Evolutionary conservation across 257 asterid species (phyloP).

Genomic region (Thymus quinquecostatus): DNA sequence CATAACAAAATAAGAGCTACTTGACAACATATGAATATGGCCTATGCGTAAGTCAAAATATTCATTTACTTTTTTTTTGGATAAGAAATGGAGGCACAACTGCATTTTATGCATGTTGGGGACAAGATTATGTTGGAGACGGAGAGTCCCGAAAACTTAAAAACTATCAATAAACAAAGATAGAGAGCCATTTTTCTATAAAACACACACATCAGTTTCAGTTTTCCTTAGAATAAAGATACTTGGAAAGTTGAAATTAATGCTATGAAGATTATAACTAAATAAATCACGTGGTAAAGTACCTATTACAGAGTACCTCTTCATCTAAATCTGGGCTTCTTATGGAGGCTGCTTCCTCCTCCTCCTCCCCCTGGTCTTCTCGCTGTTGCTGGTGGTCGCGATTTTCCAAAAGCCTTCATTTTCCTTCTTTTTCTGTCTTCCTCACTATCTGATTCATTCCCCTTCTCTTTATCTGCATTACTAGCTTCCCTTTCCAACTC

Average conservation of each 20-base stretch:
- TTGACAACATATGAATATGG: too few relatives aligned
- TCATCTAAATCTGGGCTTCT: conserved; percentile 59
- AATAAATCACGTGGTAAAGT: neutral
- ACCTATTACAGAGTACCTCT: conserved; percentile 17
- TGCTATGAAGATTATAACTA: neutral
- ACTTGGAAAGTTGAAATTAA: neutral
- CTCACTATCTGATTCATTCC: conserved; percentile 65
- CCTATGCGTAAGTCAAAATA: too few relatives aligned
- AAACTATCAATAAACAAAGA: neutral
- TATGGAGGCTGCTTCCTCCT: conserved; percentile 35
- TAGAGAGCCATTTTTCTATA: neutral
- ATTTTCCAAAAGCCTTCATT: conserved; percentile 55
- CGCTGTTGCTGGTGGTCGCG: conserved; percentile 40
- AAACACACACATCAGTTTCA: neutral
- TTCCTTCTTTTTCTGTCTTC: conserved; percentile 60
- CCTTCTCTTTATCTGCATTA: conserved; percentile 61
- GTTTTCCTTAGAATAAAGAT: neutral
- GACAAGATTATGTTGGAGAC: neutral
- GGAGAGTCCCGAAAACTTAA: neutral
- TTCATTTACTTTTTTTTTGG: too few relatives aligned
- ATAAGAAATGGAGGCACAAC: too few relatives aligned
- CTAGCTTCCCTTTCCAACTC: conserved; percentile 70
- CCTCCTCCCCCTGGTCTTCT: conserved; percentile 41
- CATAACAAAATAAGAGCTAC: too few relatives aligned
- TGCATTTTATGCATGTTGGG: neutral